Base-by-base conservation (phyloP, 257 asterid species). In the Solanum verrucosum region DNA sequence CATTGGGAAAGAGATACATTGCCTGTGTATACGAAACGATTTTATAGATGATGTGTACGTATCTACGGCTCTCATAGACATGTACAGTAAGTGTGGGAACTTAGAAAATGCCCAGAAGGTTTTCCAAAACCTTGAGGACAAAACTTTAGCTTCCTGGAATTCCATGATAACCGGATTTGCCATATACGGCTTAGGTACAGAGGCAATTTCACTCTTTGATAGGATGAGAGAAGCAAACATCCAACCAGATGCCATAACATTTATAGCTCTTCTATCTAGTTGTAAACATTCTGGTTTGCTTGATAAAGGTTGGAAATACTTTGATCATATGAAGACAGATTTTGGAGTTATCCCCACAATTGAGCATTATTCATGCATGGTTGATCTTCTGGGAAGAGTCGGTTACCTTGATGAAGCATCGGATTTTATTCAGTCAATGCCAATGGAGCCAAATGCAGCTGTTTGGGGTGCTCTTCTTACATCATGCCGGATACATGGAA, bases 391-490 rank as follows among this genome's bases (percentile, higher is more conserved):
- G 31, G 97, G 94, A 90, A 90, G 91, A 89, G 91, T 88, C 10
- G 95, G 97, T 9, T 94, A 92, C 85, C 92, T 94, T 31, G 96
- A 94, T 21, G 95, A 94, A 90, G 97, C 97, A 4, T 93, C 93
- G 90, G 94, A 94, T 83, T 90, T 93, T 81, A 92, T 92, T 86
- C 83, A 70, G 82, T 87, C 87, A 72, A 93, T 93, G 95, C 93
- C 96, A 16, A 27, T 89, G 79, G 86, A 91, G 83, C 94, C 96
- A 16, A 96, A 94, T 87, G 91, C 90, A 13, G 82, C 93, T 13
- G 87, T 91, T 29, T 94, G 95, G 96, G 98, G 98, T 0, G 93
- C 96, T n/a, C 86, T 94, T 84, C 94, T 94, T 74, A 93, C 93
- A 46, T 91, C 97, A 3, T 94, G 97, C 84, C 87, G 89, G 56